Evolutionary conservation across 2,329 filamentous ascomycete species (phyloP).

Genomic region (Macroventuria anomochaeta): DNA sequence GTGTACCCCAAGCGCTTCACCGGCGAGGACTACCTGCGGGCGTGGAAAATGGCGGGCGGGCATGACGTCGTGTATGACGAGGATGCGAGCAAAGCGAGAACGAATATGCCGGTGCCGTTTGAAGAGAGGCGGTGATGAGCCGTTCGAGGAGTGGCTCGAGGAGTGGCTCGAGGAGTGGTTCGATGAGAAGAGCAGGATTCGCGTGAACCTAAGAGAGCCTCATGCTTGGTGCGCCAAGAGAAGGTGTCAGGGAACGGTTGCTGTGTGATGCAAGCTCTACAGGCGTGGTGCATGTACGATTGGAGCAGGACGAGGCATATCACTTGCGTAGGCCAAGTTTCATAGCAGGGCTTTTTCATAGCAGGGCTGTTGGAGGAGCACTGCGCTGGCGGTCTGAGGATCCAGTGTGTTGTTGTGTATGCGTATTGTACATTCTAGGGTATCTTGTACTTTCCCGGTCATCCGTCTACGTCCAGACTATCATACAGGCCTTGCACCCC

Average conservation of each 20-base stretch:
- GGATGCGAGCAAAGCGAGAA: neutral
- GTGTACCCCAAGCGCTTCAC: constrained; percentile 37
- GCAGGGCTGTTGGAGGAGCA: too few relatives aligned
- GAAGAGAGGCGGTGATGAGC: constrained; percentile 28
- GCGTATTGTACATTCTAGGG: constrained; percentile 31
- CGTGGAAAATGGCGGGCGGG: constrained; percentile 44
- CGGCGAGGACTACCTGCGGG: constrained; percentile 42
- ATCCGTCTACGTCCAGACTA: constrained; percentile 1
- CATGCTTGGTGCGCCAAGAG: too few relatives aligned
- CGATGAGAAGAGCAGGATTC: neutral
- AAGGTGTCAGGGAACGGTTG: too few relatives aligned
- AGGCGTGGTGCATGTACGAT: neutral
- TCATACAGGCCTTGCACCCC: neutral
- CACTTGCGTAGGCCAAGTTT: too few relatives aligned
- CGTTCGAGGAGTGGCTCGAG: too few relatives aligned
- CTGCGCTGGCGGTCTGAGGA: too few relatives aligned
- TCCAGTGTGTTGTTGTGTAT: constrained; percentile 15
- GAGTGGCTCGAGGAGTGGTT: too few relatives aligned
- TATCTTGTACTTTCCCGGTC: constrained; percentile 34
- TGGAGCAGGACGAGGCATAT: too few relatives aligned
- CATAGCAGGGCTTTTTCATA: too few relatives aligned
- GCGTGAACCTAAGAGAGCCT: too few relatives aligned
- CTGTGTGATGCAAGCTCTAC: neutral
- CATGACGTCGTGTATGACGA: constrained; percentile 33
- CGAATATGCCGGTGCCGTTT: constrained; percentile 35